These are phyloP conservation scores for Abelmoschus esculentus DNA, from an alignment of 345 rosid genomes.

Conservation along the genomic window DNA sequence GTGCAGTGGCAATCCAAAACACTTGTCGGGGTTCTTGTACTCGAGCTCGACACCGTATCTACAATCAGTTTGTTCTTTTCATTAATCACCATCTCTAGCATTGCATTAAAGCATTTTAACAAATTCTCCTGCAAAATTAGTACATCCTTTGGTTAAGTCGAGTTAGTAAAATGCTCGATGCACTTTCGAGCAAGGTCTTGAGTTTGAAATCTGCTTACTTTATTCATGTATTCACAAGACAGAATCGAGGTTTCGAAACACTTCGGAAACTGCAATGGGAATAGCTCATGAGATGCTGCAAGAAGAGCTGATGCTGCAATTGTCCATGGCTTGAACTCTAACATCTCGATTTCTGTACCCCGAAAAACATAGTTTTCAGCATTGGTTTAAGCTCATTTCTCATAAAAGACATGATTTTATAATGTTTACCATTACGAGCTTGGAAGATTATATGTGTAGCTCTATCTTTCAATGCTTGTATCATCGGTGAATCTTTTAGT, in stretches of 20 bases:
- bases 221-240: conserved; percentile 29
- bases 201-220: conserved; percentile 24
- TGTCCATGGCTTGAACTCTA: conserved; percentile 55
- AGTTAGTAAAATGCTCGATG: too few species aligned
- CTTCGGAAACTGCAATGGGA: conserved; percentile 43
- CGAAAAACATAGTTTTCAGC: neutral
- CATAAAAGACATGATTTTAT: neutral
- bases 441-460: conserved; percentile 39
- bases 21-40: conserved; percentile 38
- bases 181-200: too few species aligned
- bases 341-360: conserved; percentile 36
- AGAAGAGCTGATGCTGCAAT: conserved; percentile 60
- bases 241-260: conserved; percentile 28
- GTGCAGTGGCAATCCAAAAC: conserved; percentile 36
- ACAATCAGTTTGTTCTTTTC: conserved; percentile 19
- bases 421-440: conserved; percentile 39
- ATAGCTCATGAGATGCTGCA: conserved; percentile 39
- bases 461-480: conserved; percentile 40
- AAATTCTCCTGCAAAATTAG: conserved; percentile 31
- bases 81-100: conserved; percentile 37
- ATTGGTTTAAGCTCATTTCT: neutral
- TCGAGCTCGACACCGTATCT: conserved; percentile 31
- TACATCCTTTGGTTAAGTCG: neutral
- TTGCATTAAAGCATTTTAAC: conserved; percentile 26
- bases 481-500: conserved; percentile 31